A percentile compares a stretch with the other conserved stretches of the same genome.
phyloP scores from a whole-genome alignment of 192 early-diverging fungal genomes.

The Coemansia erecta region DNA sequence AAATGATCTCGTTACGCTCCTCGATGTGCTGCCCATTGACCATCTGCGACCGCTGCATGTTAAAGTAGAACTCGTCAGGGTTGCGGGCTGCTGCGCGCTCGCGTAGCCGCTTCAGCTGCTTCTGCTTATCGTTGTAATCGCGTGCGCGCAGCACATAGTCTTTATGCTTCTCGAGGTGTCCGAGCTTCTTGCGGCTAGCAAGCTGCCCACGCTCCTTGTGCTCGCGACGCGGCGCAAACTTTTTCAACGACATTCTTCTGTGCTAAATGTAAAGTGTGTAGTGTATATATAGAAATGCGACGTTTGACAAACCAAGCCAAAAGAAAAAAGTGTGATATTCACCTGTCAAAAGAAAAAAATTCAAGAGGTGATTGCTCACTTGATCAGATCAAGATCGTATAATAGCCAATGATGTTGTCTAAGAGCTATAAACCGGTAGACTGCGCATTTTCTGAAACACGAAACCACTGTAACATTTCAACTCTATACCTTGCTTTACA shows the following conservation, averaged over 20 bases:
- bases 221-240: constrained; percentile 80
- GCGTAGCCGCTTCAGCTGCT: constrained; percentile 77
- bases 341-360: too few species aligned
- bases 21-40: constrained; percentile 80
- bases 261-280: background rate
- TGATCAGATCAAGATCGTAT: too few species aligned
- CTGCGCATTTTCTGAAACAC: background rate
- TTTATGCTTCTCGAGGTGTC: constrained; percentile 95
- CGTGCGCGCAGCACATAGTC: constrained; percentile 94
- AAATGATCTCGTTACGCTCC: constrained; percentile 69
- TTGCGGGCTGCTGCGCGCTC: constrained; percentile 86
- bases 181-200: constrained; percentile 59
- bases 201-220: constrained; percentile 88
- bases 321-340: constrained; percentile 8
- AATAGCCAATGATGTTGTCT: too few species aligned
- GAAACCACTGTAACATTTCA: background rate
- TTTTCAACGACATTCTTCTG: constrained; percentile 62
- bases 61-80: constrained; percentile 98
- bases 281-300: background rate
- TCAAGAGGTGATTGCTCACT: too few species aligned
- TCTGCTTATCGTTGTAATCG: constrained; percentile 87
- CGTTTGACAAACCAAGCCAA: background rate
- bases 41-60: constrained; percentile 87
- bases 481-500: too few species aligned
- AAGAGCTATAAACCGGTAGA: too few species aligned